Base-by-base conservation (phyloP, 768 basidiomycete genomes). In the Leccinum sublutescens region DNA sequence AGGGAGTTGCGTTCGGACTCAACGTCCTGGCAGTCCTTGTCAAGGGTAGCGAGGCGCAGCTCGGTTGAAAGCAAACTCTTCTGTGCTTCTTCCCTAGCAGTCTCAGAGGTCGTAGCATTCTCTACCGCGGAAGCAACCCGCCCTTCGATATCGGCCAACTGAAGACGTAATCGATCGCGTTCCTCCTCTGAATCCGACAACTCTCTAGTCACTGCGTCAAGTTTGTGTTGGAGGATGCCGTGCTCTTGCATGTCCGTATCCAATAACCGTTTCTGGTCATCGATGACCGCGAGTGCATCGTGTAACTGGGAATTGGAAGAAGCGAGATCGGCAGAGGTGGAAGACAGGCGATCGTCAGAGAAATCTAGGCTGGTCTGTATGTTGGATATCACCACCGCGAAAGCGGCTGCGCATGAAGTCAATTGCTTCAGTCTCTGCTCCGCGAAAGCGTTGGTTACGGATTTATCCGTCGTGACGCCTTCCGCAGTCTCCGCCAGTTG, bases 1-100 rank as follows among this genome's bases (percentile, higher is more conserved):
- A 91, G 78, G 2, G 87, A 84, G 62, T 87, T 80, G 25, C 89
- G 84, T 64, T 88, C 82, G 0, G 86, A 82, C 65, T 88, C 87
- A 40, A 82, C 74, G 43, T 82, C 77, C 49, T 86, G 82, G 14
- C 84, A 77, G 15, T 79, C 71, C 52, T 79, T 75, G 5, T 76
- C 75, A 21, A 82, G 66, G n/a, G 78, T 78, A 5, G 68, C 60
- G 10, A 88, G 68, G 48, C 78, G 80, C 8, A 74, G 71, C 62
- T 81, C 76, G 1, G 63, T 61, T 55, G 69, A 59, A n/a, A 70
- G 64, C n/a, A 71, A 63, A n/a, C 47, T 53, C 25, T 63, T 74
- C 12, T 75, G 68, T 29, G 69, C 68, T 47, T 80, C 77, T 50
- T 76, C 72, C 43, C 75, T 72, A 31, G 74, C 73, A 34, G 63